A percentile compares a stretch with the other conserved stretches of the same genome.
These are phyloP conservation scores for Pseudocercospora pini-densiflorae DNA, from an alignment of 2,329 filamentous ascomycete species.

Conservation along the genomic window DNA sequence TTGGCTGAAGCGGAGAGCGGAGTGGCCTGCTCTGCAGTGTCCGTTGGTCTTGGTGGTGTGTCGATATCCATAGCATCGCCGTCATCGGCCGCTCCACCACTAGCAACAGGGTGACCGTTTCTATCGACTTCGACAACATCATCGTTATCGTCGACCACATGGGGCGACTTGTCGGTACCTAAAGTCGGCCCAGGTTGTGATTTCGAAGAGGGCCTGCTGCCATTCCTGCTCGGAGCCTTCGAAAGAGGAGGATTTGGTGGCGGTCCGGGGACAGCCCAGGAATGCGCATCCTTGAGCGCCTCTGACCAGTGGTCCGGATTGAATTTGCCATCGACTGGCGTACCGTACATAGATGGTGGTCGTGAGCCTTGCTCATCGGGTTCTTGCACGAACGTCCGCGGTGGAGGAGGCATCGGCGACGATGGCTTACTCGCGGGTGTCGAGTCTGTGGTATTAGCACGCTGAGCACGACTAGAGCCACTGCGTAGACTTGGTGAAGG, in stretches of 20 bases:
- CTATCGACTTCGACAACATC: constrained; percentile 29
- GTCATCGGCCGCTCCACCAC: constrained; percentile 14
- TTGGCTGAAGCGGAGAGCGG: constrained; percentile 22
- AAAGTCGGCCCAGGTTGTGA: constrained; percentile 13
- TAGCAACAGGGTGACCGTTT: constrained; percentile 4
- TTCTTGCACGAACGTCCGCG: neutral
- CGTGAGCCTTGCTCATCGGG: constrained; percentile 8
- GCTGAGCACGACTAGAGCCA: constrained; percentile 17
- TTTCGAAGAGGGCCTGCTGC: constrained; percentile 28
- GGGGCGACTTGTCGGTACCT: constrained; percentile 31
- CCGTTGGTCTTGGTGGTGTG: constrained; percentile 34
- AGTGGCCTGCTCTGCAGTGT: constrained; percentile 9
- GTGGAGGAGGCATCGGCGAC: constrained; percentile 18
- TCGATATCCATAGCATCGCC: constrained; percentile 56
- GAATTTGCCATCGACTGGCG: constrained; percentile 40
- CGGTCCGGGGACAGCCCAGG: constrained; percentile 42
- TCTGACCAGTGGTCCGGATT: constrained; percentile 49
- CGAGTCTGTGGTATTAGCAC: constrained; percentile 24
- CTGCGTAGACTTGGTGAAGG: constrained; percentile 25
- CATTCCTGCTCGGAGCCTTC: constrained; percentile 36
- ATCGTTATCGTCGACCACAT: constrained; percentile 39
- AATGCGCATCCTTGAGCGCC: constrained; percentile 48
- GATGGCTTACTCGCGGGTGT: constrained; percentile 18
- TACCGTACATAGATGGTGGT: constrained; percentile 10
- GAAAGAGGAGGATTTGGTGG: constrained; percentile 35